These are phyloP conservation scores for Phylloporus sp. DNA, from an alignment of 768 basidiomycete genomes.

Conservation along the genomic window DNA sequence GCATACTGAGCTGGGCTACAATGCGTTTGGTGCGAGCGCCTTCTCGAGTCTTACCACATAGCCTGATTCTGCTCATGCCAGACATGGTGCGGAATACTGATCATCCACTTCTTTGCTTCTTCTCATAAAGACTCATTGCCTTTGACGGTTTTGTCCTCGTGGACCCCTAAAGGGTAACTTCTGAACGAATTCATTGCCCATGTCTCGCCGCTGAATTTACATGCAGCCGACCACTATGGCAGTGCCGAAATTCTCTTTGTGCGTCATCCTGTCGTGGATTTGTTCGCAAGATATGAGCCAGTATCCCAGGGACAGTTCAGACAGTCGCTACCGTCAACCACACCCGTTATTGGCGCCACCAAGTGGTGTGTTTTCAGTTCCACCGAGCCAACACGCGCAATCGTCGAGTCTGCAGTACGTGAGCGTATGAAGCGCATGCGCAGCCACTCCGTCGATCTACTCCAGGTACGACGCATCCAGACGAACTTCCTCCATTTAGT, in stretches of 20 bases:
- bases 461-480: slow-evolving; percentile 50
- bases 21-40: slow-evolving; percentile 39
- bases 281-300: background rate
- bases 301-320: slow-evolving; percentile 64
- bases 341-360: slow-evolving; percentile 63
- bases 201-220: slow-evolving; percentile 10
- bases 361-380: slow-evolving; percentile 82
- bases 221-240: slow-evolving; percentile 81
- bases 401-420: slow-evolving; percentile 59
- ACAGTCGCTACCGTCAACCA: slow-evolving; percentile 37
- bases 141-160: slow-evolving; percentile 4
- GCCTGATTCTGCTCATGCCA: slow-evolving; percentile 22
- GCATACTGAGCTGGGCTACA: slow-evolving; percentile 53
- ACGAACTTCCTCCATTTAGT: background rate
- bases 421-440: slow-evolving; percentile 72
- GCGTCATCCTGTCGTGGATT: slow-evolving; percentile 22
- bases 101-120: slow-evolving; percentile 3
- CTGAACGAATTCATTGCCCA: background rate
- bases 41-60: slow-evolving; percentile 8
- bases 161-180: slow-evolving; percentile 24
- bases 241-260: slow-evolving; percentile 80
- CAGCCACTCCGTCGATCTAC: slow-evolving; percentile 55
- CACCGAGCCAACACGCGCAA: slow-evolving; percentile 44
- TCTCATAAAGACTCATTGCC: slow-evolving; percentile 12
- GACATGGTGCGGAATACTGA: slow-evolving; percentile 51